Evolutionary conservation across 1,284 basidiomycete species (phyloP), one percentile per base, ranked within the genome.

Genomic region (Sporisorium exsertum): DNA sequence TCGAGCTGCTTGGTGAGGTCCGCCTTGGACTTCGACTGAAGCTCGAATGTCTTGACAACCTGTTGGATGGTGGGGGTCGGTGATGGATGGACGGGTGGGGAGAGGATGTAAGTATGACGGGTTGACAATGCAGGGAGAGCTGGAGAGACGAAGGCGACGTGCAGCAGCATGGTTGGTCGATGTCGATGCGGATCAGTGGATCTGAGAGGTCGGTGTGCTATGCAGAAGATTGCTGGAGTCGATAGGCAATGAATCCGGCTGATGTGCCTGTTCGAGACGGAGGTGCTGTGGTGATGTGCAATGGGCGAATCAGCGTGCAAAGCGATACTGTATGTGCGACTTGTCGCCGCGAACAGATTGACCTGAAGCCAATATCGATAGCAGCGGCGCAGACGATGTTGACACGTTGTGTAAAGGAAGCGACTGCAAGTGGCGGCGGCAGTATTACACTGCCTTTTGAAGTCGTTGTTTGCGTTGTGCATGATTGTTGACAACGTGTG

Each of bases 21-120:
- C 89, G 92, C 92, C 90, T 97, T 97, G 84, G 93, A 96, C 95
- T 97, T 97, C 88, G 93, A 94, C 88, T 95, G 94, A 87, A 97
- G 94, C 88, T 97, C 95, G 90, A 95, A 94, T 86, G 95, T 94
- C 90, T 95, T 94, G 89, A 97, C 94, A 63, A 78, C 75, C 83
- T 83, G 67, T 64, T 32, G 9, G 26, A 3, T 13, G 3, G 24
- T 27, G 27, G 13, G 18, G 18, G 26, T 12, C 5, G 3, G 24
- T 27, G 27, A 18, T 20, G 18, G 32, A 7, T 3, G 8, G 35
- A 37, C 13, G 13, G 24, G 35, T 3, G 49, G 16, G 29, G 45
- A 18, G 1, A 27, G 15, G 13, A 16, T 49, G 57, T 60, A 27
- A 55, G 64, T 24, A 18, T 51, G 35, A 26, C 16, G 27, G 15